Percentiles rank a stretch among this genome's conserved stretches.
Conservation (phyloP, 2,329 filamentous ascomycete genomes). For the Knufia petricola region DNA sequence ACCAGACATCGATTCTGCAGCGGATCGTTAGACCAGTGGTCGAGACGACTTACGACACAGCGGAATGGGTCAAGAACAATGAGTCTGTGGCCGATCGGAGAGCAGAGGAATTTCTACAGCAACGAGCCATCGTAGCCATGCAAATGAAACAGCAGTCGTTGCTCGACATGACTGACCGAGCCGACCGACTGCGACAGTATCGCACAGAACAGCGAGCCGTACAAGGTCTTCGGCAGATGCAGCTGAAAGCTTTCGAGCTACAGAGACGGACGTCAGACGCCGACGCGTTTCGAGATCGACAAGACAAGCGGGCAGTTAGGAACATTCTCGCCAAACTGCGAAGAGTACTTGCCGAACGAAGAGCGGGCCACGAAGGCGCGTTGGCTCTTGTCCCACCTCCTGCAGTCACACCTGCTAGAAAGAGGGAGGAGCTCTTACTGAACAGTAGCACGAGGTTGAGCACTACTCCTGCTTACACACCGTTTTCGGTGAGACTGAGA, state of each 20-base stretch:
- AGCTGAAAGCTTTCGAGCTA: slow-evolving; percentile 7
- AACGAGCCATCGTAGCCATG: slow-evolving; percentile 1
- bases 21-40: slow-evolving; percentile 1
- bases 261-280: slow-evolving; percentile 6
- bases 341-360: neutral
- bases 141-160: slow-evolving; percentile 8
- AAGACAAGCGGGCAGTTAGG: slow-evolving; percentile 1
- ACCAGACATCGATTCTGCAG: slow-evolving; percentile 2
- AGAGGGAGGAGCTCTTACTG: slow-evolving; percentile 9
- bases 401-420: slow-evolving; percentile 5
- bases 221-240: slow-evolving; percentile 7
- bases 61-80: neutral
- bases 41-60: slow-evolving; percentile 2
- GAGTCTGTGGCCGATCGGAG: neutral
- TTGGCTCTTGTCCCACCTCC: neutral
- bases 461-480: slow-evolving; percentile 12
- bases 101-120: slow-evolving; percentile 1
- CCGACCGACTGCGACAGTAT: slow-evolving; percentile 6
- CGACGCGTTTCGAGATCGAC: slow-evolving; percentile 5
- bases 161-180: slow-evolving; percentile 1
- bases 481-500: slow-evolving; percentile 6
- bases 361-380: slow-evolving; percentile 2
- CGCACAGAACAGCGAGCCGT: slow-evolving; percentile 5
- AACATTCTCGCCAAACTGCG: slow-evolving; percentile 4
- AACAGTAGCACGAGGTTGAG: slow-evolving; percentile 9